These are phyloP conservation scores for Choiromyces venosus DNA, from an alignment of 495 filamentous ascomycete genomes.

Conservation along the genomic window DNA sequence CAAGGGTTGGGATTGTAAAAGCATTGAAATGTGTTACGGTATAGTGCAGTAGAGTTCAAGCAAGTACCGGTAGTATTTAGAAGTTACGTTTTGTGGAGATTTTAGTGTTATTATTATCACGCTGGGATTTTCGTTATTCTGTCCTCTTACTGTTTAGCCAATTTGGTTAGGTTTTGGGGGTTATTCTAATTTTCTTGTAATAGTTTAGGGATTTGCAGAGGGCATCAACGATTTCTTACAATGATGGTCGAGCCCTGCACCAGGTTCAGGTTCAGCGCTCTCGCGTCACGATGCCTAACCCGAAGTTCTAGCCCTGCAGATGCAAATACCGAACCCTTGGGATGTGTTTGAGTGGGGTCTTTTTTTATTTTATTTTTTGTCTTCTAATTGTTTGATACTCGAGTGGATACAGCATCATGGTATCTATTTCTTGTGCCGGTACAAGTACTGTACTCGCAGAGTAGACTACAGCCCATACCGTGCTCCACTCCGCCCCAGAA, in stretches of 20 bases:
- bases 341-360: constrained; percentile 33
- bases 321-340: constrained; percentile 39
- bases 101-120: not conserved
- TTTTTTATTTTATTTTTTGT: not conserved
- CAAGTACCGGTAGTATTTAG: not conserved
- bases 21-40: not conserved
- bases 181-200: not conserved
- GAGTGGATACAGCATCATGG: too few relatives aligned
- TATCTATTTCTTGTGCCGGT: too few relatives aligned
- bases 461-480: not conserved
- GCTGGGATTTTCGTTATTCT: not conserved
- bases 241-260: constrained; percentile 13
- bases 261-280: constrained; percentile 33
- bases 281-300: constrained; percentile 38
- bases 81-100: not conserved
- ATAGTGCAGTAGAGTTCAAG: not conserved
- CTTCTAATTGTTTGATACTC: not conserved
- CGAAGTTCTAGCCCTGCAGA: constrained; percentile 32
- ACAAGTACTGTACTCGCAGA: too few relatives aligned
- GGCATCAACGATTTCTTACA: not conserved
- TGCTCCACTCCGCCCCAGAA: not conserved
- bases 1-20: not conserved
- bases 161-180: not conserved
- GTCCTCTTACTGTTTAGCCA: not conserved
- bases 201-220: not conserved